Base-by-base conservation (phyloP, 2,329 filamentous ascomycete genomes). In the Colletotrichum orchidophilum region DNA sequence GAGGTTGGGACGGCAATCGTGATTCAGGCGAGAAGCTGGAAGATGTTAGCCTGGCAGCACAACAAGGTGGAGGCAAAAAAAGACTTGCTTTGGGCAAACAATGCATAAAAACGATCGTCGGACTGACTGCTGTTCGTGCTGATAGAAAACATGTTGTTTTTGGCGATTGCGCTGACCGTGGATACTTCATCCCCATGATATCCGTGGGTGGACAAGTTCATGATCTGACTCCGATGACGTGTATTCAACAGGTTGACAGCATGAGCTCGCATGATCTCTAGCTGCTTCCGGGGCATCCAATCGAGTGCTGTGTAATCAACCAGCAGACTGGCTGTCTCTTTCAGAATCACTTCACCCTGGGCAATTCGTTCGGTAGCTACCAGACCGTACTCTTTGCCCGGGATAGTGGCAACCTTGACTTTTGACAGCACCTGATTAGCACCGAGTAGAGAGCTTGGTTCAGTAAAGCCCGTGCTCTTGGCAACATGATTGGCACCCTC, bases 1-100 rank as follows among this genome's bases (percentile, higher is more conserved):
- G 39, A 81, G 79, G 69, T 85, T 85, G 29, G 83, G 81, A 1
- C 83, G 80, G 73, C 83, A 85, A 75, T 84, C 82, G 75, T 85
- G 83, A 76, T 85, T 85, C 73, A 84, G 76, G 29, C 82, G 77
- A 24, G 83, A 82, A 70, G 83, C 76, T 78, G 33, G 7, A 33
- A 42, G 39, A 42, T n/a, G 8, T 33, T 9, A 33, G 31, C 11
- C 18, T 42, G 39, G 39, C 15, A 42, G 6, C 39, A 42, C 6
- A 15, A 18, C 5, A 7, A n/a, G 1, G n/a, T 42, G 0, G 8
- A n/a, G 13, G 31, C 7, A n/a, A 42, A 42, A 7, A 7, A 18
- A n/a, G n/a, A 42, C 39, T 42, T 42, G 15, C 39, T 42, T 42
- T 42, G 39, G 8, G 39, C 39, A 7, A 42, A 42, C 8, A 42